These are phyloP conservation scores for Oryza glumipatula DNA, from an alignment of 176 grass and related monocot species.

Conservation along the genomic window DNA sequence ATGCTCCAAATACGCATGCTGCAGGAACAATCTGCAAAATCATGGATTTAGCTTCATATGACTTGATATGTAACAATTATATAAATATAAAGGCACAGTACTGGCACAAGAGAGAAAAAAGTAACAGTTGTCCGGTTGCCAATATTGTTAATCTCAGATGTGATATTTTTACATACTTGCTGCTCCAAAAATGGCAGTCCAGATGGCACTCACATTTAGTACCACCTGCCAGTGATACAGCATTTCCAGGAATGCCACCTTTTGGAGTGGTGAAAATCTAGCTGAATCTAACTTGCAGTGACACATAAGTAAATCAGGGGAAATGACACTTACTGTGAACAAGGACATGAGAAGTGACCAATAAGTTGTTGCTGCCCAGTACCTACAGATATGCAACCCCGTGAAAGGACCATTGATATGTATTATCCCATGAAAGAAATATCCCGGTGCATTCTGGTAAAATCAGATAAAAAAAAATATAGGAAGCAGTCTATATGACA, in stretches of 20 bases:
- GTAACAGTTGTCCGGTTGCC: background rate
- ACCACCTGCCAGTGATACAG: background rate
- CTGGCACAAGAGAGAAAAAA: constrained; percentile 9
- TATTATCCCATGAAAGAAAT: background rate
- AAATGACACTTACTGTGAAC: constrained; percentile 69
- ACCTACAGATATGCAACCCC: constrained; percentile 48
- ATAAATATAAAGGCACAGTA: background rate
- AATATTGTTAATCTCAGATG: background rate
- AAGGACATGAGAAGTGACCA: constrained; percentile 91
- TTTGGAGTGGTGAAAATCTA: background rate
- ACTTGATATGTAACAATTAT: background rate
- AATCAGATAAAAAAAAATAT: background rate
- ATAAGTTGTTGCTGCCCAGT: constrained; percentile 67
- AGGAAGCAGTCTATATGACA: background rate
- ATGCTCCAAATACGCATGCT: constrained; percentile 80
- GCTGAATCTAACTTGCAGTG: no score
- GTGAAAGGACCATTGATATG: background rate
- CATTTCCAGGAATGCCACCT: background rate
- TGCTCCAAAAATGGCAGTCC: background rate
- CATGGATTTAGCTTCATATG: constrained; percentile 1
- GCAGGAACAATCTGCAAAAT: constrained; percentile 82
- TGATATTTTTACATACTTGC: background rate
- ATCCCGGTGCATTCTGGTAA: background rate
- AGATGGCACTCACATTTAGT: no score
- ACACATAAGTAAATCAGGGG: background rate